phyloP scores from a whole-genome alignment of 2,329 filamentous ascomycete genomes.

The Fusarium buharicum region DNA sequence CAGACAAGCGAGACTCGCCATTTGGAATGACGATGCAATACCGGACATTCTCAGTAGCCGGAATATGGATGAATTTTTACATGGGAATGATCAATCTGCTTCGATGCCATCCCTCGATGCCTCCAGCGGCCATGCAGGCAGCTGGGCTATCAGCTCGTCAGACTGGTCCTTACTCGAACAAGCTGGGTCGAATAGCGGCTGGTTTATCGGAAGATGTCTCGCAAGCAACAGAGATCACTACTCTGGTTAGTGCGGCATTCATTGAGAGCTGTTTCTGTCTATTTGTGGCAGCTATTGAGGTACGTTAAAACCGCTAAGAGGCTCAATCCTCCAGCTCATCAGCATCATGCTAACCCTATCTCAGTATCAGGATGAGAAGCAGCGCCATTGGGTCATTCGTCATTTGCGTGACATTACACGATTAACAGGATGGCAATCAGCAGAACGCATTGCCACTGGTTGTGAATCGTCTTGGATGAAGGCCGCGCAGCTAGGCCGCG shows the following conservation, averaged over 20 bases:
- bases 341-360: conserved; percentile 27
- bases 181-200: conserved; percentile 82
- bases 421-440: conserved; percentile 88
- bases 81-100: conserved; percentile 86
- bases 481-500: conserved; percentile 76
- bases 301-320: conserved; percentile 47
- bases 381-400: conserved; percentile 81
- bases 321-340: background rate
- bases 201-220: conserved; percentile 71
- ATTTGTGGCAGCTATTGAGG: conserved; percentile 86
- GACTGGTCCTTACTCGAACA: conserved; percentile 76
- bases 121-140: conserved; percentile 87
- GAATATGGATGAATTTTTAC: conserved; percentile 88
- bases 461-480: conserved; percentile 88
- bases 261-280: conserved; percentile 84
- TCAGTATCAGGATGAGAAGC: conserved; percentile 75
- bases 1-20: conserved; percentile 70
- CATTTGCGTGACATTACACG: conserved; percentile 79
- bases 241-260: conserved; percentile 80
- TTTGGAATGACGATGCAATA: conserved; percentile 87
- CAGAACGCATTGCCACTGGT: conserved; percentile 81
- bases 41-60: conserved; percentile 85
- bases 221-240: conserved; percentile 71
- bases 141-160: conserved; percentile 79
- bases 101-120: conserved; percentile 87